Evolutionary conservation across 805 yeast genomes (phyloP).

Genomic region (Zygosaccharomyces kombuchaensis): DNA sequence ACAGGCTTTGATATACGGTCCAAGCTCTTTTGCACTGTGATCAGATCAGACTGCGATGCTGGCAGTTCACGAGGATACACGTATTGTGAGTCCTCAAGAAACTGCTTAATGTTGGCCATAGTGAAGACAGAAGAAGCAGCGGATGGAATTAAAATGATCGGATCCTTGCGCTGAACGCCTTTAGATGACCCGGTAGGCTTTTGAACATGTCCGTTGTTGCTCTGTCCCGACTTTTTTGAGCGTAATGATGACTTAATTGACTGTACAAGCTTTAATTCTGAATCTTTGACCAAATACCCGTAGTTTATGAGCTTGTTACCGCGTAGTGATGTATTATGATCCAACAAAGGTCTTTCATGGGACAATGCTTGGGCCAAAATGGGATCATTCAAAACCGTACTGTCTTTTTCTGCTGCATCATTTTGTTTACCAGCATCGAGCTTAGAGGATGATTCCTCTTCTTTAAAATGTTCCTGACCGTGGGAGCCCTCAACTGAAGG

Average conservation of each 20-base stretch:
- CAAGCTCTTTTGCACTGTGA: conserved; percentile 32
- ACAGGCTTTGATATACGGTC: conserved; percentile 31
- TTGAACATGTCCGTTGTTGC: conserved; percentile 20
- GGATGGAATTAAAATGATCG: conserved; percentile 73
- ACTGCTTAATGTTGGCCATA: conserved; percentile 59
- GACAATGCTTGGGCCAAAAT: conserved; percentile 28
- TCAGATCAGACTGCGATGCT: conserved; percentile 29
- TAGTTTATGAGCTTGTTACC: conserved; percentile 67
- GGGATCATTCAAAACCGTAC: conserved; percentile 31
- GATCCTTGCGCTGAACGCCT: conserved; percentile 42
- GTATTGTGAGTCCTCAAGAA: conserved; percentile 68
- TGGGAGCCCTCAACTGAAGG: conserved; percentile 5
- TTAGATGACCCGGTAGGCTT: conserved; percentile 14
- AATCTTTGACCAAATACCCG: conserved; percentile 61
- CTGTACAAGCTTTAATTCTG: conserved; percentile 53
- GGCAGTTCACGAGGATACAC: conserved; percentile 45
- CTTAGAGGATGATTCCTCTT: conserved; percentile 1
- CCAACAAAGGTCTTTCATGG: conserved; percentile 48
- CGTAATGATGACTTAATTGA: conserved; percentile 41
- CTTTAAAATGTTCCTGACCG: not conserved
- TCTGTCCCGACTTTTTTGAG: conserved; percentile 19
- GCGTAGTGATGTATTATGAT: conserved; percentile 57
- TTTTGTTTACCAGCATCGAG: conserved; percentile 17
- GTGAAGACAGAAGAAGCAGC: conserved; percentile 70
- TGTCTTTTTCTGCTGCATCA: conserved; percentile 33